Base-by-base conservation (phyloP, 163 green algal species). In the Trebouxia gelatinosa region DNA sequence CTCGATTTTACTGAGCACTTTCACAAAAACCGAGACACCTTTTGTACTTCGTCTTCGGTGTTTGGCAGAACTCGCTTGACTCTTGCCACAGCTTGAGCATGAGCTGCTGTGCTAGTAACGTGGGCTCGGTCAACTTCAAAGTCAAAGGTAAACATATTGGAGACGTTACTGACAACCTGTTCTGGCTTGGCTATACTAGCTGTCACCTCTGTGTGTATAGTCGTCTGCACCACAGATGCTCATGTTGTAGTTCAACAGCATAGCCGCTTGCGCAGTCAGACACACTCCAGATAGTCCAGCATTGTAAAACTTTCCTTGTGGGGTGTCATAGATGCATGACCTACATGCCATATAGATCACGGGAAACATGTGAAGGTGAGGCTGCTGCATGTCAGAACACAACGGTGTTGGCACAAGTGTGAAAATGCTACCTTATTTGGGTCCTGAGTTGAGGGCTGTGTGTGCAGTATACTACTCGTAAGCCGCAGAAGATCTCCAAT, bases 401-500 rank as follows among this genome's bases (percentile, higher is more conserved):
- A 3, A 34, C 1, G 23, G 5, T 17, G 46, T 16, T 17, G 57
- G 43, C 19, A 50, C 48, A 31, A 38, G 29, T 58, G 11, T 43
- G 19, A 1, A 5, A 3, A 32, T 21, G n/a, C 19, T 43, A 78
- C 70, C 26, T 50, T 67, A 32, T 61, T n/a, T 40, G 48, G 21
- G 13, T 35, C 11, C 6, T 32, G 46, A 9, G 66, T 34, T n/a
- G 70, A 48, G 5, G 58, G 34, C 21, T 64, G 37, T 29, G 88
- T 83, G 61, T 91, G 84, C 64, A 93, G 40, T 5, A 96, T 87
- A 7, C 59, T 61, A 54, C 84, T 87, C 17, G 67, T 85, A 46
- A 97, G 89, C 5, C 83, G 79, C 65, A 97, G 81, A 48, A 97
- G 81, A 75, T 97, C 89, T 2, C 93, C 93, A 6, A 97, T 85